phyloP scores from a whole-genome alignment of 2,329 filamentous ascomycete genomes.

The Botryotinia narcissicola region DNA sequence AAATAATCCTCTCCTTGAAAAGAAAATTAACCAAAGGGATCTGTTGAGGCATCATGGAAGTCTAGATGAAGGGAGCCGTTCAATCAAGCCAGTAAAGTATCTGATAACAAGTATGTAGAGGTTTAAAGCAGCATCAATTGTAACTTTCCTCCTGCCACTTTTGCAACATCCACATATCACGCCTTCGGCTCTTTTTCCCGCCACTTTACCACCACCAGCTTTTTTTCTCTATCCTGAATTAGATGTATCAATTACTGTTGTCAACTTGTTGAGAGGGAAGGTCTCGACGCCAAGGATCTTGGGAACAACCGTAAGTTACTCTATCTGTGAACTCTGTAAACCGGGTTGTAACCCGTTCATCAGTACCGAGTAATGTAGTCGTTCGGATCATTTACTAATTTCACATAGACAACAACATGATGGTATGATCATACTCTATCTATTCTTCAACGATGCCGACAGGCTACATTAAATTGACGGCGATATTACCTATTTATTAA shows the following conservation, averaged over 20 bases:
- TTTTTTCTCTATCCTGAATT: not conserved
- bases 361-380: conserved; percentile 5
- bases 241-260: not conserved
- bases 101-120: no score
- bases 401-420: not conserved
- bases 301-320: not conserved
- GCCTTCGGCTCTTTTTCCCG: not conserved
- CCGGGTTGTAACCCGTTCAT: not conserved
- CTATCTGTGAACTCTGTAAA: not conserved
- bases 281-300: not conserved
- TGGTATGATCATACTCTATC: not conserved
- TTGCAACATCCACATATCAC: not conserved
- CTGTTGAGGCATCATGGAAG: not conserved
- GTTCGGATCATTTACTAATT: conserved; percentile 8
- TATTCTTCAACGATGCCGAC: conserved; percentile 6
- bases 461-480: not conserved
- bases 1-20: not conserved
- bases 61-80: not conserved
- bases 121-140: not conserved
- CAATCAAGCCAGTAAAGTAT: not conserved
- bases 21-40: no score
- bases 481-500: conserved; percentile 4
- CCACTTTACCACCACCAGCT: not conserved
- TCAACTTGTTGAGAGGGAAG: not conserved
- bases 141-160: conserved; percentile 3